Evolutionary conservation across 2,329 filamentous ascomycete species (phyloP).

Genomic region (Trichophyton simii): DNA sequence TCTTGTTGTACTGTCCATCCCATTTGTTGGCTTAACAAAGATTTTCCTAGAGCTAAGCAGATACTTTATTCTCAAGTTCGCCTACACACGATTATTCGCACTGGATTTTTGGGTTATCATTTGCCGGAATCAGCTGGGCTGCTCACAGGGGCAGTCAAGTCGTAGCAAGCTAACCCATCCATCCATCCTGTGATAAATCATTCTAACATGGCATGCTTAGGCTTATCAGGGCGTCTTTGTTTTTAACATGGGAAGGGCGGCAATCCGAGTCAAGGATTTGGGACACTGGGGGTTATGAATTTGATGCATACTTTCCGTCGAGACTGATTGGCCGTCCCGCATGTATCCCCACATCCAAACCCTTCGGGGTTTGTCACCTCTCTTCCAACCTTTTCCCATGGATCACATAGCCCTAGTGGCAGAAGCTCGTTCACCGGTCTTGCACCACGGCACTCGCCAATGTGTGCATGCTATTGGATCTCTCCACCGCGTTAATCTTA

Average conservation of each 20-base stretch:
- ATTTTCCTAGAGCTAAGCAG: conserved; percentile 26
- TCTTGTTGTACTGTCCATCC: conserved; percentile 15
- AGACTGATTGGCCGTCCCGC: conserved; percentile 30
- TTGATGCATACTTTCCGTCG: background rate
- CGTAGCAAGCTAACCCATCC: conserved; percentile 43
- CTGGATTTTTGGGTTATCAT: conserved; percentile 31
- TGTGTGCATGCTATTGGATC: conserved; percentile 32
- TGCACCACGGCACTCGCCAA: conserved; percentile 42
- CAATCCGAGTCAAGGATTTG: background rate
- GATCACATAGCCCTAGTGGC: conserved; percentile 9
- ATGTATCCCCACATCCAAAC: conserved; percentile 34
- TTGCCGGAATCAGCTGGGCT: conserved; percentile 45
- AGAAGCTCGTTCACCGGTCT: conserved; percentile 35
- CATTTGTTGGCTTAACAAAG: conserved; percentile 14
- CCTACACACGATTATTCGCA: conserved; percentile 35
- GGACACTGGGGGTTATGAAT: background rate
- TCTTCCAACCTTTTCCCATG: conserved; percentile 28
- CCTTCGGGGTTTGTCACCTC: conserved; percentile 24
- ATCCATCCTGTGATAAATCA: conserved; percentile 29
- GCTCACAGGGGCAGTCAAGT: conserved; percentile 15
- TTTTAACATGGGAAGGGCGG: conserved; percentile 7
- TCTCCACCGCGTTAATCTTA: conserved; percentile 58
- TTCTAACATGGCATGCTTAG: conserved; percentile 23
- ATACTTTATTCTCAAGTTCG: conserved; percentile 14
- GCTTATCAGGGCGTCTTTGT: conserved; percentile 23